phyloP scores from a whole-genome alignment of 805 yeast genomes.

The Candida boidinii region DNA sequence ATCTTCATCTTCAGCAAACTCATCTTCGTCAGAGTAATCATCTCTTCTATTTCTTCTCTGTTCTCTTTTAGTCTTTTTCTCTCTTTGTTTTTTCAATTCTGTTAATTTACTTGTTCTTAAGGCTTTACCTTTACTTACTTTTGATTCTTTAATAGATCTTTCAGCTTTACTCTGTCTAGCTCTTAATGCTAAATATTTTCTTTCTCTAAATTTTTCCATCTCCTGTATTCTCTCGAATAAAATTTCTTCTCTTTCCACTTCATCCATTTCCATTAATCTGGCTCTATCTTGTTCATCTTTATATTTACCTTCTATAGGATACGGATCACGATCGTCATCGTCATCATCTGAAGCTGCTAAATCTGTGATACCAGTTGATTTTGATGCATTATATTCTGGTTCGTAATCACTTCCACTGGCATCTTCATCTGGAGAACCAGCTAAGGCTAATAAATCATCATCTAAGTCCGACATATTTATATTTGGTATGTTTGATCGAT shows the following conservation, averaged over 20 bases:
- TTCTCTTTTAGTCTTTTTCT: constrained; percentile 23
- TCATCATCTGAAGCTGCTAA: constrained; percentile 25
- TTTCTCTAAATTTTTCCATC: constrained; percentile 80
- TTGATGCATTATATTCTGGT: constrained; percentile 23
- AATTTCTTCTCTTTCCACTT: constrained; percentile 84
- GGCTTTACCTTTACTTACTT: constrained; percentile 13
- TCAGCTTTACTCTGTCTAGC: constrained; percentile 46
- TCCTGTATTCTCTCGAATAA: constrained; percentile 90
- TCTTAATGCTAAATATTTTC: constrained; percentile 75
- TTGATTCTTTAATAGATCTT: constrained; percentile 18
- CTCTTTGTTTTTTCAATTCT: constrained; percentile 28
- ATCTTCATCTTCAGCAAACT: constrained; percentile 25
- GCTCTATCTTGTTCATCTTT: constrained; percentile 73
- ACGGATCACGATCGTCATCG: constrained; percentile 55
- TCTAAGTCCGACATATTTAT: constrained; percentile 77
- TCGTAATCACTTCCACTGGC: constrained; percentile 24
- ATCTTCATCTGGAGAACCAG: constrained; percentile 59
- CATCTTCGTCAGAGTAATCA: constrained; percentile 36
- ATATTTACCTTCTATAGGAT: constrained; percentile 89
- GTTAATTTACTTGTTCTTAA: constrained; percentile 25
- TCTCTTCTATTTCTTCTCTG: constrained; percentile 11
- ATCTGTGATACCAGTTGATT: constrained; percentile 11
- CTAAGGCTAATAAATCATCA: constrained; percentile 93
- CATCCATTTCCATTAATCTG: constrained; percentile 65
- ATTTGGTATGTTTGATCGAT: too few species aligned